Evolutionary conservation across 768 basidiomycete genomes (phyloP).

Genomic region (Panus rudis): DNA sequence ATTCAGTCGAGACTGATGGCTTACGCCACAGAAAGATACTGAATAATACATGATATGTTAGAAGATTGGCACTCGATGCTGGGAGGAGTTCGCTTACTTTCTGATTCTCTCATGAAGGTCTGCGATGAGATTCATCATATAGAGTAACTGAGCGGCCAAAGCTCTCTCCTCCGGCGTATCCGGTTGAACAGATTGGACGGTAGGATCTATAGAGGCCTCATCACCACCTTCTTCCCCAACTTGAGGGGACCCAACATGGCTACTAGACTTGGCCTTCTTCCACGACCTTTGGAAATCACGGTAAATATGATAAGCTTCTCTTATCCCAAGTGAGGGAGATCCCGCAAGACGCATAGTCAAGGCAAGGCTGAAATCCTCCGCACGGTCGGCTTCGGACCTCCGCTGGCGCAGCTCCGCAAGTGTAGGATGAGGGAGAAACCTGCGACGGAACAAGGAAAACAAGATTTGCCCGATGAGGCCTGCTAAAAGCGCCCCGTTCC

Average conservation of each 20-base stretch:
- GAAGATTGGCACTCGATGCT: background rate
- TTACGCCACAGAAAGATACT: constrained; percentile 68
- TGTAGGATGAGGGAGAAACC: constrained; percentile 48
- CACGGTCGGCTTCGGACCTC: constrained; percentile 39
- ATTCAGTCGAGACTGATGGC: constrained; percentile 42
- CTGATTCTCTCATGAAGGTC: constrained; percentile 59
- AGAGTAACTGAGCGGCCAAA: constrained; percentile 35
- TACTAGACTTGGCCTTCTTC: constrained; percentile 25
- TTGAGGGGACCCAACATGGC: constrained; percentile 11
- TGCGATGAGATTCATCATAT: constrained; percentile 39
- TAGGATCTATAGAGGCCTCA: background rate
- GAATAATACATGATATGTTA: background rate
- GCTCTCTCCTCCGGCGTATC: constrained; percentile 20
- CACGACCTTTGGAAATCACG: constrained; percentile 33
- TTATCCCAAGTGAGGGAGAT: constrained; percentile 38
- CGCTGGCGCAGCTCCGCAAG: constrained; percentile 46
- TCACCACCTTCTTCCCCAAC: constrained; percentile 1
- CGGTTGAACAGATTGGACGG: background rate
- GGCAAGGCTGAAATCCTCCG: constrained; percentile 45
- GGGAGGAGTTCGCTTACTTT: constrained; percentile 36
- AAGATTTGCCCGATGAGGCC: constrained; percentile 41
- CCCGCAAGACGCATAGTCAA: constrained; percentile 40
- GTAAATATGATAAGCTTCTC: constrained; percentile 49
- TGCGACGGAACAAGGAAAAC: constrained; percentile 41
- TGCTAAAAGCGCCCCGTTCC: constrained; percentile 48